A percentile compares a stretch with the other conserved stretches of the same genome.
Evolutionary conservation across 306 rosid species (phyloP).

Genomic region (Arachis stenosperma): DNA sequence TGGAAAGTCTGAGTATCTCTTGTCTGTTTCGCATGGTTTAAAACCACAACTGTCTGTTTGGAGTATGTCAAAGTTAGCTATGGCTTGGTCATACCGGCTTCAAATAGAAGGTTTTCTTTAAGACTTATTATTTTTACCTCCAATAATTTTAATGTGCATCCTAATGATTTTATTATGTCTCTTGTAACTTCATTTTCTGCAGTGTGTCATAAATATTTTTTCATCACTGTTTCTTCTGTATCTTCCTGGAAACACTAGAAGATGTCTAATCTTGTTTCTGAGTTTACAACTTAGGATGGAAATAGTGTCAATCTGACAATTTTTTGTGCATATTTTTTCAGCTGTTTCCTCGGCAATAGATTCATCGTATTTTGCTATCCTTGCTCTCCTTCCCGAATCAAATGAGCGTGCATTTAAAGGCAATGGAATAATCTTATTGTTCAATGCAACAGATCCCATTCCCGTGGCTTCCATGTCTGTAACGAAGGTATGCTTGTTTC

Average conservation of each 20-base stretch:
- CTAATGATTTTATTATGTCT: constrained; percentile 2
- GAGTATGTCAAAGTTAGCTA: constrained; percentile 67
- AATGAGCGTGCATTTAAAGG: constrained; percentile 48
- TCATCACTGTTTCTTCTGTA: constrained; percentile 18
- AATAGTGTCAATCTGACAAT: constrained; percentile 37
- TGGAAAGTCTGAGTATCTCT: constrained; percentile 79
- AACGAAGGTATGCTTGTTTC: constrained; percentile 62
- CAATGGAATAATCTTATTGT: constrained; percentile 75
- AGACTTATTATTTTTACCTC: constrained; percentile 19
- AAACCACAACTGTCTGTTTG: constrained; percentile 75
- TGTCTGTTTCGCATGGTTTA: constrained; percentile 72
- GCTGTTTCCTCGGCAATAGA: constrained; percentile 75
- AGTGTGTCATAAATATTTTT: neutral
- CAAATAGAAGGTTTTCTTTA: constrained; percentile 72
- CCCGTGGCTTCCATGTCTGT: constrained; percentile 83
- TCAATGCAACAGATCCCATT: constrained; percentile 70
- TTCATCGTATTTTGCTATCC: constrained; percentile 70
- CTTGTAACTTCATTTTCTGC: constrained; percentile 12
- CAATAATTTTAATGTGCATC: neutral
- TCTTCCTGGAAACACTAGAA: constrained; percentile 17
- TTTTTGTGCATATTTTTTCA: constrained; percentile 49
- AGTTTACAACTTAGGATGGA: constrained; percentile 3
- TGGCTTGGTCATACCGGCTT: constrained; percentile 86
- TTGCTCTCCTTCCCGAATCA: constrained; percentile 70
- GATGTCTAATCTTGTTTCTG: constrained; percentile 10